phyloP scores from a whole-genome alignment of 2,329 filamentous ascomycete species.

The Aureobasidium namibiae region DNA sequence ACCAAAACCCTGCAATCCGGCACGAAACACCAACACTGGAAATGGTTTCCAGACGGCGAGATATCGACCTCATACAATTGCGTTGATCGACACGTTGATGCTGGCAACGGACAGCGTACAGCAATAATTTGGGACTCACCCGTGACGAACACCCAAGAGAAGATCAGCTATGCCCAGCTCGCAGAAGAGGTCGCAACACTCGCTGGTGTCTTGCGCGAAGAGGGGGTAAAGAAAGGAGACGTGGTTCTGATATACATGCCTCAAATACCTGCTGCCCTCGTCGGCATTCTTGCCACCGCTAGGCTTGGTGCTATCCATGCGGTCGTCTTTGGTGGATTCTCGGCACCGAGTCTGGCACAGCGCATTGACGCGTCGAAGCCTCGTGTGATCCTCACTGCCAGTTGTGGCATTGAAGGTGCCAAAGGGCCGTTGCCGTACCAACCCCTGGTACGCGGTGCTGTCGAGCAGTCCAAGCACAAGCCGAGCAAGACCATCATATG shows the following conservation, averaged over 20 bases:
- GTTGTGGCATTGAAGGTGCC: conserved; percentile 80
- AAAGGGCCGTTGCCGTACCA: conserved; percentile 75
- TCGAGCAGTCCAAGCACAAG: conserved; percentile 60
- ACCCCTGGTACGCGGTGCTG: conserved; percentile 66
- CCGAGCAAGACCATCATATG: conserved; percentile 68
- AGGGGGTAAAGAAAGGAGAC: conserved; percentile 75
- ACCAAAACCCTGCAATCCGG: conserved; percentile 58
- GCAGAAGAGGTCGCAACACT: conserved; percentile 73
- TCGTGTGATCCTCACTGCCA: conserved; percentile 72
- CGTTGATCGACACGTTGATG: conserved; percentile 76
- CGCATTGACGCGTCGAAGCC: conserved; percentile 77
- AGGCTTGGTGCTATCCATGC: conserved; percentile 82
- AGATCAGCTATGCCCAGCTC: conserved; percentile 66
- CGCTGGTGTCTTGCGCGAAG: conserved; percentile 72
- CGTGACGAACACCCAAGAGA: conserved; percentile 64
- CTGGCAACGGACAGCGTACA: conserved; percentile 62
- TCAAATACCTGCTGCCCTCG: conserved; percentile 85
- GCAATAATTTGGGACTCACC: conserved; percentile 87
- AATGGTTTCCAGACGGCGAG: conserved; percentile 83
- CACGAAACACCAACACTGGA: conserved; percentile 66
- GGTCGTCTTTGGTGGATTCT: conserved; percentile 91
- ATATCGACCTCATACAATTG: conserved; percentile 91
- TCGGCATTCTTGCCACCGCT: conserved; percentile 74
- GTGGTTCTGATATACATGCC: conserved; percentile 94
- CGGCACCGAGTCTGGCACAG: conserved; percentile 70